Base-by-base conservation (phyloP, 257 asterid species). In the Salvia hispanica region DNA sequence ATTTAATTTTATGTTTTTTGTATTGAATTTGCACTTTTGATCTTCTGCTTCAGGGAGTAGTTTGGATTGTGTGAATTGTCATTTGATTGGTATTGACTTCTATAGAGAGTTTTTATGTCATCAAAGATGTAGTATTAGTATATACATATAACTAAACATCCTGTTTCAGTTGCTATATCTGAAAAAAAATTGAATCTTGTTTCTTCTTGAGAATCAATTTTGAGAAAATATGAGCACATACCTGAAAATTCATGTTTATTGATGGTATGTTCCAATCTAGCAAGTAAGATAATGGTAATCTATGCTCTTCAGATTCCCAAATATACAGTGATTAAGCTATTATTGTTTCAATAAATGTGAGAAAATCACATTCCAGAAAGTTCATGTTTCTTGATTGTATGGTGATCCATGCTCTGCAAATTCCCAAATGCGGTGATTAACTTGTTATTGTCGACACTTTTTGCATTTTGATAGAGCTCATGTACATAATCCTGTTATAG, bases 31-130 rank as follows among this genome's bases (percentile, higher is more conserved):
- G 62, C 66, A 51, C n/a, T 51, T 53, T 63, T 62, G 56, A 46
- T n/a, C 55, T 58, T 52, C 37, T 39, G 46, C 12, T 10, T 50
- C 34, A 48, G 11, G 33, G 64, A 2, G 36, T 43, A 4, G 33
- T 48, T 57, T 46, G 57, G 50, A 69, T 64, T 69, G 45, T 69
- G 11, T 15, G 52, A 58, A 25, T 36, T 34, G 33, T 43, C 62
- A 44, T 62, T 74, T 66, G 55, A 11, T 70, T 66, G 58, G 13
- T 58, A 45, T 74, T 66, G 74, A 53, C 48, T 70, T 61, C 37
- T 37, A 9, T 55, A 0, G 34, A 53, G 47, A 15, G 31, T 61
- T 43, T 42, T 39, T 28, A 48, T 15, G 43, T 39, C 16, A 33
- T 13, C 33, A 36, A 52, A 31, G 53, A 18, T 9, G 36, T 36